Evolutionary conservation across 495 filamentous ascomycete species (phyloP).

Genomic region (Aspergillus avenaceus): DNA sequence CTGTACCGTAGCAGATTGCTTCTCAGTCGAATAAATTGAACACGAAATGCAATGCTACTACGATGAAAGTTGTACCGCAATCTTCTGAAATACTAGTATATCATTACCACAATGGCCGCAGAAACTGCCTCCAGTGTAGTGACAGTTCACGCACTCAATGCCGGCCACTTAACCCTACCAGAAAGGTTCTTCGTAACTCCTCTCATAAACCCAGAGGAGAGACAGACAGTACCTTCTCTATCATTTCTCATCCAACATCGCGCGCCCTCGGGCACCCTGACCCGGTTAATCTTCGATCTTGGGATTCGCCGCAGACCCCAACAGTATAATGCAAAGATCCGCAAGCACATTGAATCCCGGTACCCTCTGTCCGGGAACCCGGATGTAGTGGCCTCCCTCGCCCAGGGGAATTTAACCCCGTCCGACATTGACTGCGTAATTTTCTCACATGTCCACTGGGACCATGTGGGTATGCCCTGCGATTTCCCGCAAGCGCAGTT

Average conservation of each 20-base stretch:
- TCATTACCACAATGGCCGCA: no score
- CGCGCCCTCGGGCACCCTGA: constrained; percentile 8
- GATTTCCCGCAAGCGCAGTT: constrained; percentile 32
- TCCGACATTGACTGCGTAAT: constrained; percentile 38
- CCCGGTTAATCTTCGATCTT: constrained; percentile 38
- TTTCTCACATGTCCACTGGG: constrained; percentile 41
- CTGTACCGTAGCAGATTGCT: no score
- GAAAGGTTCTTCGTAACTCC: constrained; percentile 37
- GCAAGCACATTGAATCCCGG: constrained; percentile 27
- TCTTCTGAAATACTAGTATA: no score
- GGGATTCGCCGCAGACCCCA: constrained; percentile 28
- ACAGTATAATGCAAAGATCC: constrained; percentile 28
- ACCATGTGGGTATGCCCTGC: constrained; percentile 37
- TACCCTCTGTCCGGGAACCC: constrained; percentile 29
- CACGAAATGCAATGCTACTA: no score
- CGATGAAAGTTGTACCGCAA: no score
- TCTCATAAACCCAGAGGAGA: constrained; percentile 7
- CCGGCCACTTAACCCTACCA: constrained; percentile 33
- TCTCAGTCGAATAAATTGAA: no score
- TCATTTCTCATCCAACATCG: constrained; percentile 36
- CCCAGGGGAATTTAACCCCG: constrained; percentile 20
- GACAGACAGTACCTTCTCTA: constrained; percentile 25
- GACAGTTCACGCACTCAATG: background rate
- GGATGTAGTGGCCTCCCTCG: constrained; percentile 29
- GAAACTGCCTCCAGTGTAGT: no score